A percentile compares a stretch with the other conserved stretches of the same genome.
These are phyloP conservation scores for Suhomyces anneliseae DNA, from an alignment of 1,139 yeast genomes.

Conservation along the genomic window DNA sequence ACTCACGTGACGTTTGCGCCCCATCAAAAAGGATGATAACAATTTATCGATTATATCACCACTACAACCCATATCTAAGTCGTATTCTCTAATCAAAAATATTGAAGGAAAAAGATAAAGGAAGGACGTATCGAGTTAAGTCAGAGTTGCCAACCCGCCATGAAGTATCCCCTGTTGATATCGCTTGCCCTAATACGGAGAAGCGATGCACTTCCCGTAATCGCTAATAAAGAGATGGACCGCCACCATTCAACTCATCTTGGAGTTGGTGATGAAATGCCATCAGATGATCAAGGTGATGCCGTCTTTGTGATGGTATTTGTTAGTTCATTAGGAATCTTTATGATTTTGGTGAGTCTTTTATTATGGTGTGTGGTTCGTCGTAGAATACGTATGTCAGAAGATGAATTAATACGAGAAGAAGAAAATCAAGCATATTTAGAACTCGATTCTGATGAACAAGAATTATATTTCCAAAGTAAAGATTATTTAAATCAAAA, in stretches of 20 bases:
- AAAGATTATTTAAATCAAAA: slow-evolving; percentile 55
- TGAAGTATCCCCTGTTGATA: slow-evolving; percentile 3
- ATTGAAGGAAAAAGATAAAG: no score
- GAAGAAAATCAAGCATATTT: slow-evolving; percentile 61
- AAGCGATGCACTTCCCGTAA: slow-evolving; percentile 5
- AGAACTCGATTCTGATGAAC: slow-evolving; percentile 68
- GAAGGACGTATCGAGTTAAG: no score
- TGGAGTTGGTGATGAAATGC: background rate
- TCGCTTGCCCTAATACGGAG: slow-evolving; percentile 4
- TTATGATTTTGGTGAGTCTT: slow-evolving; percentile 4
- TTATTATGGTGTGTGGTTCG: slow-evolving; percentile 11
- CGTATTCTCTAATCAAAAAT: no score
- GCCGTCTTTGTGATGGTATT: slow-evolving; percentile 4
- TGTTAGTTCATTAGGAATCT: slow-evolving; percentile 3
- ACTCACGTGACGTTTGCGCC: background rate
- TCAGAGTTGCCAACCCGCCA: background rate
- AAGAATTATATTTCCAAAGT: slow-evolving; percentile 76
- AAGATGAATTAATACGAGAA: slow-evolving; percentile 61
- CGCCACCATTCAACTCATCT: background rate
- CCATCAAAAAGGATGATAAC: background rate
- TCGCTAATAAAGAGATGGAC: background rate
- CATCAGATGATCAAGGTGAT: background rate
- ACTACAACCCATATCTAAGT: no score
- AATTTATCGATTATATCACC: background rate
- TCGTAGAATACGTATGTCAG: slow-evolving; percentile 25